Evolutionary conservation across 176 grass and related monocot genomes (phyloP).

Genomic region (Secale cereale): DNA sequence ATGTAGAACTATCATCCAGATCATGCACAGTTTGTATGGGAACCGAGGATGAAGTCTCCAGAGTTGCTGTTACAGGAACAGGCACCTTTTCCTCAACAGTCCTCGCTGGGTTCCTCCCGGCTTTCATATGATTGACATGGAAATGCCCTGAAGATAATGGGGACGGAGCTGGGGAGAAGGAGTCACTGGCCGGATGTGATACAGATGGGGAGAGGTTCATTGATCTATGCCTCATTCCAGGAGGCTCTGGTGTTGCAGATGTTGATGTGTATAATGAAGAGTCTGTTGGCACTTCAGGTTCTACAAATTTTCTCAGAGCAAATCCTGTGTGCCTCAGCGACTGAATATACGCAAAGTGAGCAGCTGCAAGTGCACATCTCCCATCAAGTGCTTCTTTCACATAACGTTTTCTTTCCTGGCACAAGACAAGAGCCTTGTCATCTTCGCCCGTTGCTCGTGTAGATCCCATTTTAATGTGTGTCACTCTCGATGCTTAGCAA

Average conservation of each 20-base stretch:
- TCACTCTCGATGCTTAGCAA: constrained; percentile 15
- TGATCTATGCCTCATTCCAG: constrained; percentile 43
- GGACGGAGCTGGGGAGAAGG: constrained; percentile 73
- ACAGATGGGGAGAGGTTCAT: constrained; percentile 53
- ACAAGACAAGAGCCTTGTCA: constrained; percentile 81
- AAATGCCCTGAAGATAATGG: constrained; percentile 57
- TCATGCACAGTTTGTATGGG: constrained; percentile 34
- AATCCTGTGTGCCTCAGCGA: constrained; percentile 81
- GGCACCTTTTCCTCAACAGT: constrained; percentile 75
- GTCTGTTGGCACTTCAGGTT: constrained; percentile 55
- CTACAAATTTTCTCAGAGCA: constrained; percentile 72
- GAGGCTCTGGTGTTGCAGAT: constrained; percentile 59
- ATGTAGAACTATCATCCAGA: constrained; percentile 64
- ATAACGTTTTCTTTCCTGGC: constrained; percentile 81
- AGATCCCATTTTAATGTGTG: constrained; percentile 50
- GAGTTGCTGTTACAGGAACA: constrained; percentile 60
- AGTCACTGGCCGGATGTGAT: constrained; percentile 60
- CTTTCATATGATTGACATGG: constrained; percentile 95
- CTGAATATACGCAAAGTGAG: constrained; percentile 82
- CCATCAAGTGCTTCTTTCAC: constrained; percentile 87
- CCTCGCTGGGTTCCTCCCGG: constrained; percentile 39
- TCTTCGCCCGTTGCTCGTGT: constrained; percentile 68
- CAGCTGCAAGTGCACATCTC: constrained; percentile 74
- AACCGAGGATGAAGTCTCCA: constrained; percentile 49
- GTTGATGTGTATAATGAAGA: constrained; percentile 68